A percentile compares a stretch with the other conserved stretches of the same genome.
Evolutionary conservation across 257 asterid species (phyloP).

Genomic region (Nicotiana sylvestris): DNA sequence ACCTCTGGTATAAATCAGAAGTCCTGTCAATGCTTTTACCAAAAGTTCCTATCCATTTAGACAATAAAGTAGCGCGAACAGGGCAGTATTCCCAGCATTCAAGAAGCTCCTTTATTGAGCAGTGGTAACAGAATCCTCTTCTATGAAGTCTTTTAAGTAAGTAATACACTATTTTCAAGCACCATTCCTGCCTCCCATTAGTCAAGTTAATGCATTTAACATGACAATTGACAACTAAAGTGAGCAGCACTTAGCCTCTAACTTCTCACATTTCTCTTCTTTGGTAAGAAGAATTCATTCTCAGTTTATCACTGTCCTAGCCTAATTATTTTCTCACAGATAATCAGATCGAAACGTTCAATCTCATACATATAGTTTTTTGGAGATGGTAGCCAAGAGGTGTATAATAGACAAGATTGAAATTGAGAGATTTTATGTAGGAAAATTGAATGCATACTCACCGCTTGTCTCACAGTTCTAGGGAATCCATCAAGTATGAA

Average conservation of each 20-base stretch:
- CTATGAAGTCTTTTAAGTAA: not conserved
- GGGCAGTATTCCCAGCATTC: not conserved
- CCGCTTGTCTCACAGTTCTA: constrained; percentile 93
- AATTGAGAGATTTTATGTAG: not conserved
- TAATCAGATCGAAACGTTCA: not conserved
- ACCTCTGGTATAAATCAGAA: not conserved
- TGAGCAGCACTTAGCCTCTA: not conserved
- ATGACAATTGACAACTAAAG: not conserved
- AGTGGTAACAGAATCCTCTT: not conserved
- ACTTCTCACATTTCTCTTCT: not conserved
- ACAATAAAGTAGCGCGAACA: not conserved
- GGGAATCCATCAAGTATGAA: constrained; percentile 95
- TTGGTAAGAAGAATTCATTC: not conserved
- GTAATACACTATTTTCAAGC: not conserved
- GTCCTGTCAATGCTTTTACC: not conserved
- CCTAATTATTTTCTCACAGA: not conserved
- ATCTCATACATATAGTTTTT: not conserved
- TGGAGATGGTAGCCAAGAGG: not conserved
- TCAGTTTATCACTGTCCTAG: not conserved
- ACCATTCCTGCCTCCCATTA: not conserved
- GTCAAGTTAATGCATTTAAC: not conserved
- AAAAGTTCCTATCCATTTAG: not conserved
- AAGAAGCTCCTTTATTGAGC: not conserved
- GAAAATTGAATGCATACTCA: constrained; percentile 34
- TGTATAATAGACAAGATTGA: not conserved